Evolutionary conservation across 208 protist genomes (phyloP).

Genomic region (Leishmania mexicana): DNA sequence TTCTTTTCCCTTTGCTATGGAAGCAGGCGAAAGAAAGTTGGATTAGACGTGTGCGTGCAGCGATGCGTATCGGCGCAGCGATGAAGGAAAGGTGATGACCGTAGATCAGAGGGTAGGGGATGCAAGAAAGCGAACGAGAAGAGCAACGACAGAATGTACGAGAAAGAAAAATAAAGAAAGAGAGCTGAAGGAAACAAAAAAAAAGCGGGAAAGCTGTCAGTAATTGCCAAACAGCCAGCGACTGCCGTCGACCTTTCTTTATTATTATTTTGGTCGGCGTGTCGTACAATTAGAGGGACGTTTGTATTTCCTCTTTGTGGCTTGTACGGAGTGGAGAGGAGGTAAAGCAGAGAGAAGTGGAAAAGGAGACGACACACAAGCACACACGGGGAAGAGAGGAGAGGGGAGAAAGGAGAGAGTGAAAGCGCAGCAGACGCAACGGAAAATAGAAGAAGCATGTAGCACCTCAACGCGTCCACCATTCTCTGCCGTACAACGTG

Average conservation of each 20-base stretch:
- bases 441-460: background rate
- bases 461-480: background rate
- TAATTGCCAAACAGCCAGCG: background rate
- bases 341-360: conserved; percentile 2
- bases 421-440: background rate
- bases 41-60: background rate
- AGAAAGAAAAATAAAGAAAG: background rate
- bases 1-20: background rate
- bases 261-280: no score
- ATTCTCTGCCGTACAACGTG: background rate
- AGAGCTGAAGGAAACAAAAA: background rate
- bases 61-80: background rate
- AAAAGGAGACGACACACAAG: conserved; percentile 15
- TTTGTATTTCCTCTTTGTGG: background rate
- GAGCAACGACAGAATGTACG: background rate
- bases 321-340: background rate
- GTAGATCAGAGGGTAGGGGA: no score
- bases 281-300: no score
- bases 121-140: no score
- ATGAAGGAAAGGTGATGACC: background rate
- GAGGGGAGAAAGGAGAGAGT: background rate
- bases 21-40: background rate
- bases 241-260: background rate
- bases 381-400: background rate
- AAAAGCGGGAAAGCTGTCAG: background rate